Evolutionary conservation across 1,284 basidiomycete species (phyloP).

Genomic region (Fistulinella staudtii): DNA sequence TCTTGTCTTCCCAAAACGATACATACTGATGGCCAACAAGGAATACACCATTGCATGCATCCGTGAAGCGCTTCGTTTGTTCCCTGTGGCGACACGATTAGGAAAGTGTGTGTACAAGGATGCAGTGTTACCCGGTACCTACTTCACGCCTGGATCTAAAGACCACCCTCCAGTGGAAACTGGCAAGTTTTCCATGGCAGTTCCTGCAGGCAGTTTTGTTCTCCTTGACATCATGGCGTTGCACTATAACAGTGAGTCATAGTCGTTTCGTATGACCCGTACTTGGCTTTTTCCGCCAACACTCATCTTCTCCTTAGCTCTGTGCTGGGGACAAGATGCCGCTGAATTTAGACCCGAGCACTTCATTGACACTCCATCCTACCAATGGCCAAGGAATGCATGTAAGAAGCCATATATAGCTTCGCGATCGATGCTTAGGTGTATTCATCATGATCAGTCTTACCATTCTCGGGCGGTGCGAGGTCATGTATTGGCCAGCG

Average conservation of each 20-base stretch:
- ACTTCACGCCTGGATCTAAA: slow-evolving; percentile 31
- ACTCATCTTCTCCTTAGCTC: slow-evolving; percentile 20
- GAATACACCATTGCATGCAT: slow-evolving; percentile 41
- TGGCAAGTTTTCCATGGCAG: slow-evolving; percentile 32
- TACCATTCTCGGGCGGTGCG: slow-evolving; percentile 39
- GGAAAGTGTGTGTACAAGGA: slow-evolving; percentile 39
- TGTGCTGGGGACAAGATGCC: slow-evolving; percentile 43
- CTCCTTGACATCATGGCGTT: slow-evolving; percentile 39
- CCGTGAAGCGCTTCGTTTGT: slow-evolving; percentile 42
- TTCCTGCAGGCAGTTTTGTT: slow-evolving; percentile 38
- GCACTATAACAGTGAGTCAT: slow-evolving; percentile 35
- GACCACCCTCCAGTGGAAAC: slow-evolving; percentile 30
- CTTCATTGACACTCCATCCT: slow-evolving; percentile 47
- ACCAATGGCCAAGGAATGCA: slow-evolving; percentile 36
- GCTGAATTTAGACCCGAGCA: slow-evolving; percentile 43
- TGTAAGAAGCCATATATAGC: slow-evolving; percentile 17
- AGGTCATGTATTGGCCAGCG: slow-evolving; percentile 41
- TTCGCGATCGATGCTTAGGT: not conserved
- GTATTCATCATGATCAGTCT: slow-evolving; percentile 18
- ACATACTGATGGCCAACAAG: slow-evolving; percentile 23
- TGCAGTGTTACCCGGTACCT: slow-evolving; percentile 32
- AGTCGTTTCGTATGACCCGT: too few relatives aligned
- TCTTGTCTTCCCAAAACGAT: not conserved
- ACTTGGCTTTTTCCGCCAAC: not conserved
- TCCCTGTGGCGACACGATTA: slow-evolving; percentile 38